phyloP scores from a whole-genome alignment of 768 basidiomycete genomes.

The Calvatia gigantea region DNA sequence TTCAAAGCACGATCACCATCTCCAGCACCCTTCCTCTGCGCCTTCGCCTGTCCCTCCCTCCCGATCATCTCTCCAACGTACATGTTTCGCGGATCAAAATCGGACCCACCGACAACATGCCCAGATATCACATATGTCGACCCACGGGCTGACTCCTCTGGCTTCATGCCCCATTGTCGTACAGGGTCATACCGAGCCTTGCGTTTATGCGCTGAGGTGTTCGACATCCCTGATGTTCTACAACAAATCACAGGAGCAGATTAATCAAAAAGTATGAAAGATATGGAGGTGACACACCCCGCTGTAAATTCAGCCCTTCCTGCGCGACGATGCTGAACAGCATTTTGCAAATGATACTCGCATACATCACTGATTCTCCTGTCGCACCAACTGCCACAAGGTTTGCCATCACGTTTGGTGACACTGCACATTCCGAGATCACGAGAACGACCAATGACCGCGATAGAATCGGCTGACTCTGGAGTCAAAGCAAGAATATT shows the following conservation, averaged over 20 bases:
- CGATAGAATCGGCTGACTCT: conserved; percentile 72
- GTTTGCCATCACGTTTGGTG: conserved; percentile 71
- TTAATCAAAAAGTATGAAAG: not conserved
- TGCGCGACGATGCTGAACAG: conserved; percentile 71
- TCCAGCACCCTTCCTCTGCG: conserved; percentile 57
- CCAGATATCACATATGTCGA: conserved; percentile 83
- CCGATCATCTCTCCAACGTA: conserved; percentile 72
- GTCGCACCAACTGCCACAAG: conserved; percentile 89
- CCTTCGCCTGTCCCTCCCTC: conserved; percentile 74
- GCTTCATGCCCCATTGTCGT: conserved; percentile 75
- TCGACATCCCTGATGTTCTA: conserved; percentile 75
- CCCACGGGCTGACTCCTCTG: conserved; percentile 35
- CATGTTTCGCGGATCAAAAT: conserved; percentile 36
- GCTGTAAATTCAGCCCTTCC: conserved; percentile 82
- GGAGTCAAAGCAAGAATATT: conserved; percentile 90
- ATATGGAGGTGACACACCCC: conserved; percentile 50
- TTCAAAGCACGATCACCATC: conserved; percentile 63
- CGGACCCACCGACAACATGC: conserved; percentile 58
- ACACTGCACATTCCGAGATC: conserved; percentile 88
- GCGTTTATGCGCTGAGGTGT: conserved; percentile 44
- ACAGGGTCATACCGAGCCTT: conserved; percentile 61
- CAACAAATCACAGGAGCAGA: not conserved
- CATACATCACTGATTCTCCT: conserved; percentile 83
- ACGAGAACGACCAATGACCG: conserved; percentile 79
- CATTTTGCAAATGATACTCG: conserved; percentile 86